Evolutionary conservation across 2,329 filamentous ascomycete species (phyloP).

Genomic region (Emmonsiellopsis sp.): DNA sequence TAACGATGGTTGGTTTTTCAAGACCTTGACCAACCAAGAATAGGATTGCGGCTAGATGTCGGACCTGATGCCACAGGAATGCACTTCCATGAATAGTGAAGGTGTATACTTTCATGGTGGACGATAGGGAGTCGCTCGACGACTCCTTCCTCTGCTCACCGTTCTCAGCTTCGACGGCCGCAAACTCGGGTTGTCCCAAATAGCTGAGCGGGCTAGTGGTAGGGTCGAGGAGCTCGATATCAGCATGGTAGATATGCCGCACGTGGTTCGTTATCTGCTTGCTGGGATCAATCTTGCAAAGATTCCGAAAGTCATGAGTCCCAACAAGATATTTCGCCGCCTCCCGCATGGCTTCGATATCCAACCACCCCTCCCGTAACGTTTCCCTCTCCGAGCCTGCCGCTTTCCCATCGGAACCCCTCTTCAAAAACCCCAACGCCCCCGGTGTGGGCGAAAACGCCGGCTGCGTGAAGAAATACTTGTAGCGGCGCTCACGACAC

Average conservation of each 20-base stretch:
- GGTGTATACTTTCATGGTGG: constrained; percentile 61
- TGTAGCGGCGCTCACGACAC: constrained; percentile 82
- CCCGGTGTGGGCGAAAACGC: constrained; percentile 63
- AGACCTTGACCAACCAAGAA: constrained; percentile 87
- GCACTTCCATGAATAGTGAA: constrained; percentile 85
- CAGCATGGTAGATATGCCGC: constrained; percentile 68
- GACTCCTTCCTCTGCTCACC: constrained; percentile 7
- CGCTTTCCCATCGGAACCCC: constrained; percentile 15
- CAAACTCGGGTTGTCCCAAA: constrained; percentile 41
- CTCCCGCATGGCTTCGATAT: constrained; percentile 76
- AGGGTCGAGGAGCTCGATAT: constrained; percentile 61
- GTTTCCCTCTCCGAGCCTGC: constrained; percentile 14
- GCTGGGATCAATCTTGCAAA: constrained; percentile 84
- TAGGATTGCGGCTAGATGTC: constrained; percentile 85
- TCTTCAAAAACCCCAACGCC: constrained; percentile 39
- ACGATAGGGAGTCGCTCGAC: constrained; percentile 21
- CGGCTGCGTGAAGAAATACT: constrained; percentile 96
- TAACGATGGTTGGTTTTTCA: constrained; percentile 64
- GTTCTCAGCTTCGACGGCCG: constrained; percentile 16
- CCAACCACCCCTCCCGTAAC: constrained; percentile 64
- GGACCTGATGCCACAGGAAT: constrained; percentile 97
- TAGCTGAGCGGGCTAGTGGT: constrained; percentile 48
- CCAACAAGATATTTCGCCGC: constrained; percentile 76
- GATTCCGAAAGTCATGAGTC: constrained; percentile 88
- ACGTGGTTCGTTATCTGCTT: constrained; percentile 84